Evolutionary conservation across 1,284 basidiomycete species (phyloP), one percentile per base, ranked within the genome.

Genomic region (Macrocybe sp.): DNA sequence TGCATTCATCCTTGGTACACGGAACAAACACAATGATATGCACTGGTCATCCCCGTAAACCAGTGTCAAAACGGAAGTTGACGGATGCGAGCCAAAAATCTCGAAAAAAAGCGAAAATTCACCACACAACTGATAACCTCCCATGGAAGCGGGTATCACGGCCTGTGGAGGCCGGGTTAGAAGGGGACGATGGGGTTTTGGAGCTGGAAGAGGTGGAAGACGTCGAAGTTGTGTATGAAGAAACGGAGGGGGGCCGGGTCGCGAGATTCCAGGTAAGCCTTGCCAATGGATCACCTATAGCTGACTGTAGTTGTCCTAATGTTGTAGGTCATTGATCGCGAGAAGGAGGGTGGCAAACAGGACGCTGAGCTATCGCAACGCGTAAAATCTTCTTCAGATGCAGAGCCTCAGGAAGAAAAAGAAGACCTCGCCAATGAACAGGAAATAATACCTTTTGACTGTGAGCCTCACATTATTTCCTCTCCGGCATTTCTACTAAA

Each of bases 161-260:
- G 42, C 75, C 81, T 9, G 59, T 70, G 22, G 77, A 78, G 41
- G 72, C 81, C 12, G 81, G 78, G 10, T 56, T 85, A 4, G 78
- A 74, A 11, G 84, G 78, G 16, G 87, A 92, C 50, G 91, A 93
- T 41, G 92, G 90, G 0, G 81, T 97, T 59, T 73, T 97, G 49
- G 90, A 88, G 58, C 67, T 97, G 39, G 93, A 97, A 62, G 94
- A 96, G 65, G 83, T 95, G 0, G 90, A 95, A 14, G 83, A 81
- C 44, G 89, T 97, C 0, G 84, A 92, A 49, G 80, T 97, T 16
- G 72, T 88, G 6, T 96, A 92, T 60, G 84, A 90, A 52, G 79
- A 88, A 49, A 83, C 79, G 2, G 78, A 77, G 4, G 81, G 72
- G 1, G 82, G 86, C n/a, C 81, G 74, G 55, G 75, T 88, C 9